Conservation (phyloP, 2,329 filamentous ascomycete species). For the Xylariales sp. region DNA sequence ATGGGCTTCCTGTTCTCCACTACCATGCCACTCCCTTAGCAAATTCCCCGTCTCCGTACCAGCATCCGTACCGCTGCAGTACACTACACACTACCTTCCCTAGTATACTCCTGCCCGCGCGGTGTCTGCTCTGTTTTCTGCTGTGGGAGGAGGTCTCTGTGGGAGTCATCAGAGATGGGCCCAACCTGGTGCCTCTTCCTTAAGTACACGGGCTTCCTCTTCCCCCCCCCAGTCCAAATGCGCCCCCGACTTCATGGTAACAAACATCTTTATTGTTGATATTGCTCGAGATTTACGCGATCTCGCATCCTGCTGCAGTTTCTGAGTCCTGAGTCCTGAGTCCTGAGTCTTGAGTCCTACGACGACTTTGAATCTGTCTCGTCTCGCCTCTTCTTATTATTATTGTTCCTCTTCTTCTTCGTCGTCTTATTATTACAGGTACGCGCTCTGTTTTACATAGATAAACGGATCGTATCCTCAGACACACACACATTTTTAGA, state of each 20-base stretch:
- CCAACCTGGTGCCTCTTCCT: constrained; percentile 39
- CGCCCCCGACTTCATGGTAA: constrained; percentile 47
- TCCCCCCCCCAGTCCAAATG: constrained; percentile 42
- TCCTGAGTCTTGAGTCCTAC: constrained; percentile 26
- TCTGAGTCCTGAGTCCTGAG: constrained; percentile 15
- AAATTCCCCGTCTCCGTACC: constrained; percentile 41
- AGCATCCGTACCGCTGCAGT: constrained; percentile 19
- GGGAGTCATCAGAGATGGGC: constrained; percentile 22
- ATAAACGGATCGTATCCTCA: constrained; percentile 40
- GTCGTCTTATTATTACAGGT: constrained; percentile 19
- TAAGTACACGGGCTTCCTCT: constrained; percentile 48
- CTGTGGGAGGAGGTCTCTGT: background rate
- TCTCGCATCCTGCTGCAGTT: constrained; percentile 41
- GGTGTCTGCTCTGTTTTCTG: background rate
- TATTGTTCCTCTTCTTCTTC: constrained; percentile 12
- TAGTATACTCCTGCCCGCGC: constrained; percentile 27
- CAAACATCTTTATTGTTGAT: constrained; percentile 47
- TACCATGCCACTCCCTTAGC: constrained; percentile 41
- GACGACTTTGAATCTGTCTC: constrained; percentile 29
- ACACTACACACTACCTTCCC: background rate
- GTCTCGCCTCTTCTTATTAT: constrained; percentile 4
- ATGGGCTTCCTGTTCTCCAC: constrained; percentile 46
- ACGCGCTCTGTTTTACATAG: constrained; percentile 45
- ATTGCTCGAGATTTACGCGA: constrained; percentile 44
- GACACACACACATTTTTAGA: constrained; percentile 25